phyloP scores from a whole-genome alignment of 805 yeast species.

The Saccharomycopsis oosterbeekiorum region DNA sequence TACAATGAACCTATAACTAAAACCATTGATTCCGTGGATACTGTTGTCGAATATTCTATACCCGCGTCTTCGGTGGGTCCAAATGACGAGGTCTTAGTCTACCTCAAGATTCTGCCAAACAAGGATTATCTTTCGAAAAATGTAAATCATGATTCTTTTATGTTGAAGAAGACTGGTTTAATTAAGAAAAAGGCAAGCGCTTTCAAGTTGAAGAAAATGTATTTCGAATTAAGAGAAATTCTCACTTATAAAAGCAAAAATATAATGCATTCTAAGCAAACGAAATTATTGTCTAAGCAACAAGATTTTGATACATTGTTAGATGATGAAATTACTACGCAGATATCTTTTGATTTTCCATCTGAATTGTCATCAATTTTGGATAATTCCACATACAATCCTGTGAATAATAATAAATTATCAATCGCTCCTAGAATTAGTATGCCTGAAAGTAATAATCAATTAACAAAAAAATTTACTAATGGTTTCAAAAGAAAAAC shows the following conservation, averaged over 20 bases:
- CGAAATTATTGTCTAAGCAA: conserved; percentile 32
- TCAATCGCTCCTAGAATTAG: neutral
- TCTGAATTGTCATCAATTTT: conserved; percentile 12
- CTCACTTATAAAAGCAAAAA: conserved; percentile 20
- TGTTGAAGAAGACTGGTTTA: conserved; percentile 2
- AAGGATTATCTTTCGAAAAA: conserved; percentile 16
- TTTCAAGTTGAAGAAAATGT: conserved; percentile 34
- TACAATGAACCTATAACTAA: conserved; percentile 44
- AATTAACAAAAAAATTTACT: neutral
- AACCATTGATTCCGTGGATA: conserved; percentile 37
- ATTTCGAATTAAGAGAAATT: conserved; percentile 42
- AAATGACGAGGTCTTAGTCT: conserved; percentile 35
- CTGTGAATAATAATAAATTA: conserved; percentile 1
- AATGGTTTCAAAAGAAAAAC: neutral
- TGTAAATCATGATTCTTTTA: conserved; percentile 8
- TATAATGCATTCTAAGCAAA: conserved; percentile 41
- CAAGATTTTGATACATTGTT: conserved; percentile 25
- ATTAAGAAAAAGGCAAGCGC: conserved; percentile 17
- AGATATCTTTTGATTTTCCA: conserved; percentile 18
- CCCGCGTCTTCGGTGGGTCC: conserved; percentile 53
- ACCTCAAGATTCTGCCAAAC: conserved; percentile 34
- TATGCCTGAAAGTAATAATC: neutral
- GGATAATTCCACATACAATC: conserved; percentile 8
- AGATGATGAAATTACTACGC: conserved; percentile 24
- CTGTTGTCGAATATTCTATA: conserved; percentile 35